Conservation (phyloP, 1,139 yeast genomes). For the Meyerozyma sp. region DNA sequence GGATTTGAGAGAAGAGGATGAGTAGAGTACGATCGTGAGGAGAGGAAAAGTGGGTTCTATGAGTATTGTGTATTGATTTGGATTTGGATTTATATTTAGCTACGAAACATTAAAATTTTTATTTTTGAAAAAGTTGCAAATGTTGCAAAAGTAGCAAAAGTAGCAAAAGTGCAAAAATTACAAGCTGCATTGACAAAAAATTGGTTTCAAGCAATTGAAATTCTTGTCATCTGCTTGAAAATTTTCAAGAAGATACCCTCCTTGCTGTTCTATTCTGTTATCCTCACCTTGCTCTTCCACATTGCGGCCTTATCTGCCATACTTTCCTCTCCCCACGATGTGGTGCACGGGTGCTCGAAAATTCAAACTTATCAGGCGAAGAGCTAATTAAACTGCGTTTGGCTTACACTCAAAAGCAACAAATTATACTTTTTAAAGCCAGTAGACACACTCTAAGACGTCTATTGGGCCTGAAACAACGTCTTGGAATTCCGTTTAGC, state of each 20-base stretch:
- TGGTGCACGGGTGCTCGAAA: neutral
- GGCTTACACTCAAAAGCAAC: neutral
- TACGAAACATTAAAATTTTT: neutral
- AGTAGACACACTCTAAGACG: neutral
- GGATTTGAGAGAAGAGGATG: neutral
- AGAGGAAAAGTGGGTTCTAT: neutral
- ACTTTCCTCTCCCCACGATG: neutral
- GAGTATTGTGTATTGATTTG: neutral
- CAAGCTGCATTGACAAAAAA: neutral
- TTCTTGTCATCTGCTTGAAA: no score
- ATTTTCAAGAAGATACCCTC: neutral
- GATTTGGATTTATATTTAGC: no score
- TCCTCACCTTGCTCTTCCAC: no score
- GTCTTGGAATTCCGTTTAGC: neutral
- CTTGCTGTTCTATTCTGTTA: neutral
- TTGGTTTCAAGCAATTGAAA: neutral
- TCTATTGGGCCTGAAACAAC: neutral
- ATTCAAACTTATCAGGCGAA: neutral
- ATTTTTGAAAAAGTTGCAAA: neutral
- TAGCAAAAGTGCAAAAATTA: neutral
- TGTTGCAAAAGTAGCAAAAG: neutral
- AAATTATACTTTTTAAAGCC: neutral
- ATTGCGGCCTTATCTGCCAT: neutral
- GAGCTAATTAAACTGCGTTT: neutral
- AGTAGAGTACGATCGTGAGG: neutral